These are phyloP conservation scores for Penicillium crystallinum DNA, from an alignment of 495 filamentous ascomycete species.

Conservation along the genomic window DNA sequence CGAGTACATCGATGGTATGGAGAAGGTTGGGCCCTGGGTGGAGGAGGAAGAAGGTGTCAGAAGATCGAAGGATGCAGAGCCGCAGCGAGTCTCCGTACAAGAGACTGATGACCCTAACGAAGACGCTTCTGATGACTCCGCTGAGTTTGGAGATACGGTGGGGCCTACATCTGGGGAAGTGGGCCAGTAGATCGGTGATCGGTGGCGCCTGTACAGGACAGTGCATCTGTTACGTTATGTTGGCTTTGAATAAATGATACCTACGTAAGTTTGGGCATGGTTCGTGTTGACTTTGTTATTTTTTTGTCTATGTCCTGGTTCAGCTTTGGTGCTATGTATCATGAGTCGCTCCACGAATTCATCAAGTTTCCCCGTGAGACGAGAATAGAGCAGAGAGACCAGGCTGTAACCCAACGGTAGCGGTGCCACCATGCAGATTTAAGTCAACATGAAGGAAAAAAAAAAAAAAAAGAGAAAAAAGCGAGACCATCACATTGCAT, in stretches of 20 bases:
- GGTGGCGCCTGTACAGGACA: not conserved
- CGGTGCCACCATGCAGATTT: not conserved
- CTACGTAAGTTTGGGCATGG: not conserved
- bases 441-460: constrained; percentile 6
- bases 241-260: constrained; percentile 10
- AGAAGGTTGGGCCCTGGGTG: constrained; percentile 42
- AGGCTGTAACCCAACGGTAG: not conserved
- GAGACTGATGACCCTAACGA: constrained; percentile 22
- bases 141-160: constrained; percentile 24
- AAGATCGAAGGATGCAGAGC: constrained; percentile 35
- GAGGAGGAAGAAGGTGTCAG: constrained; percentile 39
- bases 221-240: not conserved
- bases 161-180: constrained; percentile 10
- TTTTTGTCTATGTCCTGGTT: not conserved
- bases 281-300: not conserved
- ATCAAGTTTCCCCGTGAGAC: not conserved
- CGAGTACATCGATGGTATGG: constrained; percentile 52
- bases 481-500: constrained; percentile 11
- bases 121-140: constrained; percentile 16
- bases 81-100: not conserved
- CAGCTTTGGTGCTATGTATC: not conserved
- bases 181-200: constrained; percentile 8
- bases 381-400: not conserved
- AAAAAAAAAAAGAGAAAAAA: constrained; percentile 12
- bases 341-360: not conserved